Evolutionary conservation across 225 moss, liverwort and hornwort species (phyloP), one percentile per base, ranked within the genome.

Genomic region (Asterella californica): DNA sequence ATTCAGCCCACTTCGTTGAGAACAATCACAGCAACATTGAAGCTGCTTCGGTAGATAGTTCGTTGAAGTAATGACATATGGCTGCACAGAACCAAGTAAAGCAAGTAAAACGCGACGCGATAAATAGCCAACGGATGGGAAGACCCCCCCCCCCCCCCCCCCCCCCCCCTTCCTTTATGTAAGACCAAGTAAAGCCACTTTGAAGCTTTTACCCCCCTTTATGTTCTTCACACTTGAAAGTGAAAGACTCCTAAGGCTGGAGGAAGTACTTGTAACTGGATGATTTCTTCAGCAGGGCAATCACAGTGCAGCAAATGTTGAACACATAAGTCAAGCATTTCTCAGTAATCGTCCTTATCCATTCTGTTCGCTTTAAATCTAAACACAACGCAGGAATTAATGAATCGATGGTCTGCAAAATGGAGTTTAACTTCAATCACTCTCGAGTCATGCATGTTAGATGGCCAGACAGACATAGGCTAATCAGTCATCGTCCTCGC

Each of bases 261-360:
- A 36, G 2, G 45, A 15, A 15, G 37, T 59, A 99, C 97, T 89
- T 99, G 97, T n/a, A 99, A 61, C 85, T 99, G 93, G 65, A 93
- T 66, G 1, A 74, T 99, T 81, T 94, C 97, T 86, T 99, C 91
- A 70, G 93, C 92, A 22, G 94, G 94, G 70, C 97, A 99, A 36
- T 99, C 83, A 24, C 84, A 59, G 0, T 91, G 86, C 48, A 89
- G 80, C 74, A 99, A 85, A 80, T 99, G 94, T 47, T 99, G 78
- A 10, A 89, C 86, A 42, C 83, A 90, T 59, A 89, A 79, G 64
- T 81, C 83, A 18, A 99, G 67, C 82, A 87, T 83, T 69, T 84
- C 49, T 29, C 25, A 57, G 55, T 88, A 88, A 9, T 86, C 84
- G 61, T 80, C 53, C 74, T 89, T 85, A 60, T 33, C 76, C 78